Conservation (phyloP, 345 rosid genomes). For the Lumnitzera racemosa region DNA sequence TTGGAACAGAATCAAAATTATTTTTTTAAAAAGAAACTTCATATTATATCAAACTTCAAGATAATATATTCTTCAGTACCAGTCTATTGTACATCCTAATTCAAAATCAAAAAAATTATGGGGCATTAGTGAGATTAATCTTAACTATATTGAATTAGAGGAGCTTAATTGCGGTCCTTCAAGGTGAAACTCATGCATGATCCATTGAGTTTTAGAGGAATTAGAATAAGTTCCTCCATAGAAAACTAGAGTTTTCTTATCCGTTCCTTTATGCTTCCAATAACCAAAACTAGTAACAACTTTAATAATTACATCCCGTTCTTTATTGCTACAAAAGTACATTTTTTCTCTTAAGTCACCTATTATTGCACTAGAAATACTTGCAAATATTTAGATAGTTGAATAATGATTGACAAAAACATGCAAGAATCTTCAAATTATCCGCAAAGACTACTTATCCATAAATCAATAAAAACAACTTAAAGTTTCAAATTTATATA, state of each 20-base stretch:
- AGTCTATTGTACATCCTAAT: not conserved
- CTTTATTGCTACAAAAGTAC: slow-evolving; percentile 56
- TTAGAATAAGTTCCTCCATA: slow-evolving; percentile 21
- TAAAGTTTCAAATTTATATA: too few species aligned
- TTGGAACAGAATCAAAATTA: slow-evolving; percentile 15
- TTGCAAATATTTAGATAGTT: not conserved
- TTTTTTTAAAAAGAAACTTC: not conserved
- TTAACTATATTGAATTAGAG: slow-evolving; percentile 20
- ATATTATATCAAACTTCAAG: not conserved
- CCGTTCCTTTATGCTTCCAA: slow-evolving; percentile 57
- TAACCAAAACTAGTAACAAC: slow-evolving; percentile 41
- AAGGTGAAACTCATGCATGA: slow-evolving; percentile 59
- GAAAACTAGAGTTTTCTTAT: slow-evolving; percentile 50
- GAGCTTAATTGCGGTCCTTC: slow-evolving; percentile 5
- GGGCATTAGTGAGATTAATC: too few species aligned
- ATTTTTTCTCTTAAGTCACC: slow-evolving; percentile 64
- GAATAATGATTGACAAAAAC: too few species aligned
- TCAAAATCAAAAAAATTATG: not conserved
- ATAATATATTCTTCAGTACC: not conserved
- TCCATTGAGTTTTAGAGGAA: slow-evolving; percentile 38
- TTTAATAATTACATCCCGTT: slow-evolving; percentile 11
- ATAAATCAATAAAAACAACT: too few species aligned
- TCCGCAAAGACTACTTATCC: too few species aligned
- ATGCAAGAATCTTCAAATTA: too few species aligned
- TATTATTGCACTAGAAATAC: slow-evolving; percentile 3